phyloP scores from a whole-genome alignment of 768 basidiomycete genomes.

The Collybia mongolica region DNA sequence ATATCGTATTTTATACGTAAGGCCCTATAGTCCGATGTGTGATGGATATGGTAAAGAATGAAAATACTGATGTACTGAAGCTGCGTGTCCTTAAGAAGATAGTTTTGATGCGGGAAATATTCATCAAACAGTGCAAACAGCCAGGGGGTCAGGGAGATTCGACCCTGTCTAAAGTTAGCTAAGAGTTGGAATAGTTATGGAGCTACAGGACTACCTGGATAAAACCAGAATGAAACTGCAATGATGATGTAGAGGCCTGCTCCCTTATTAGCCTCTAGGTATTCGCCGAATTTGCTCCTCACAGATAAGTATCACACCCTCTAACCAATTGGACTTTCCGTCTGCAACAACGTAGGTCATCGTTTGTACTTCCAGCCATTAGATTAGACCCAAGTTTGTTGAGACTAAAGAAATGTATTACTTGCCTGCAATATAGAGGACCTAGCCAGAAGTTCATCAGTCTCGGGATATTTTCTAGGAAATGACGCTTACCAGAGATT shows the following conservation, averaged over 20 bases:
- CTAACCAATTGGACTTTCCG: conserved; percentile 83
- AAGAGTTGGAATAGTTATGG: background rate
- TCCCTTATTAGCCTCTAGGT: background rate
- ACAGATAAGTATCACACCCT: conserved; percentile 45
- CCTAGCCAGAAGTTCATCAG: conserved; percentile 12
- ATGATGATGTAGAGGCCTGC: conserved; percentile 70
- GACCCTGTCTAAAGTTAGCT: conserved; percentile 9
- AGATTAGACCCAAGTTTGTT: background rate
- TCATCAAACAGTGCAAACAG: conserved; percentile 3
- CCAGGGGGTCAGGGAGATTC: conserved; percentile 13
- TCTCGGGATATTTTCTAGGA: background rate
- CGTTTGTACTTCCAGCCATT: conserved; percentile 57
- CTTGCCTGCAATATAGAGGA: conserved; percentile 44
- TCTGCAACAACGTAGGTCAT: conserved; percentile 83
- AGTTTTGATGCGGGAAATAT: background rate
- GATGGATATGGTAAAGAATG: background rate
- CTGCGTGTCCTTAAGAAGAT: background rate
- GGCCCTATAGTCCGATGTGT: background rate
- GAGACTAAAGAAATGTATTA: conserved; percentile 1
- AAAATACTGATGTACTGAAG: background rate
- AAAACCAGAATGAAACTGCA: conserved; percentile 74
- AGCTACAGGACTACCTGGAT: conserved; percentile 37
- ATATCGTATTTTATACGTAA: background rate
- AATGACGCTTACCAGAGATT: conserved; percentile 59
- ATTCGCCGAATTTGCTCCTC: background rate